A percentile compares a stretch with the other conserved stretches of the same genome.
phyloP scores from a whole-genome alignment of 306 rosid genomes.

The Acacia acuminata region DNA sequence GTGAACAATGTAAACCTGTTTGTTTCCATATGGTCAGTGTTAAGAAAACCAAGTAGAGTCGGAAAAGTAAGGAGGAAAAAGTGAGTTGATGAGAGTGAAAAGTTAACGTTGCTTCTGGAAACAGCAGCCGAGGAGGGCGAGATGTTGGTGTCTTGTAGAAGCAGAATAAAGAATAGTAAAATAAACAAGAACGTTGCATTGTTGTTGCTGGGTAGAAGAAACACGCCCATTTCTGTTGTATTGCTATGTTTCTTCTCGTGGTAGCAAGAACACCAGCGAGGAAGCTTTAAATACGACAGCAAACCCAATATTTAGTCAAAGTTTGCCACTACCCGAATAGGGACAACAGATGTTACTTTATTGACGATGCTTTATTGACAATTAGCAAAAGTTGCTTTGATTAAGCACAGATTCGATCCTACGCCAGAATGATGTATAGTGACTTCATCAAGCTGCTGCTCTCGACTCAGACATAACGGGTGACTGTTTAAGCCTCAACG shows the following conservation, averaged over 20 bases:
- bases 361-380: slow-evolving; percentile 18
- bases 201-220: neutral
- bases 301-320: slow-evolving; percentile 3
- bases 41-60: neutral
- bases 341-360: slow-evolving; percentile 15
- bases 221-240: neutral
- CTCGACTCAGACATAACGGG: neutral
- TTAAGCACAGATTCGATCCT: neutral
- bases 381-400: slow-evolving; percentile 21
- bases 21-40: neutral
- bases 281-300: neutral
- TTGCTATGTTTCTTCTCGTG: neutral
- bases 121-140: slow-evolving; percentile 10
- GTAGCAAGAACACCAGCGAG: neutral
- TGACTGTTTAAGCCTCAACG: neutral
- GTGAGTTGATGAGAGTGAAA: neutral
- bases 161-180: slow-evolving; percentile 11
- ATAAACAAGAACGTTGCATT: slow-evolving; percentile 4
- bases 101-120: slow-evolving; percentile 29
- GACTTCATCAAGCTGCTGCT: slow-evolving; percentile 2
- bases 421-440: neutral
- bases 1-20: slow-evolving; percentile 50
- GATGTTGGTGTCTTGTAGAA: slow-evolving; percentile 12
- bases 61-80: neutral
- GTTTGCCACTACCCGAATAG: neutral